Conservation (phyloP, 345 rosid genomes). For the Salix koriyanagi region DNA sequence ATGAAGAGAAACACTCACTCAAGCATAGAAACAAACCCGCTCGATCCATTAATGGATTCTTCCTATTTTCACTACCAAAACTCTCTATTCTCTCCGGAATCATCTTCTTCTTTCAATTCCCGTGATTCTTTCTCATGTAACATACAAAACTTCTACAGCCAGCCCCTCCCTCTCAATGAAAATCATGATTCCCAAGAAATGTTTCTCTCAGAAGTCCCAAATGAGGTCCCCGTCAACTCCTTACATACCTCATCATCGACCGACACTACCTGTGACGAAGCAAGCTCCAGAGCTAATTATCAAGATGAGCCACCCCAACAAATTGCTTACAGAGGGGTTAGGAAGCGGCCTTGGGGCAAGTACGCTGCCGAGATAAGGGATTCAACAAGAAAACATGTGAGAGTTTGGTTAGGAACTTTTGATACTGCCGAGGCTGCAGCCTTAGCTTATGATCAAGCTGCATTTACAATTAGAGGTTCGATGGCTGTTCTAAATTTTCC, state of each 20-base stretch:
- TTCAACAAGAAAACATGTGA: slow-evolving; percentile 54
- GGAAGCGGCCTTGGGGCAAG: slow-evolving; percentile 66
- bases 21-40: neutral
- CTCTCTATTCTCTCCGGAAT: slow-evolving; percentile 25
- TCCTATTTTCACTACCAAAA: slow-evolving; percentile 27
- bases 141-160: neutral
- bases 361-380: slow-evolving; percentile 69
- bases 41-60: slow-evolving; percentile 28
- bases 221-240: slow-evolving; percentile 24
- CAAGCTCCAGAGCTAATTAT: slow-evolving; percentile 13
- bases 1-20: neutral
- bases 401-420: slow-evolving; percentile 70
- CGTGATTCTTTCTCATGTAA: slow-evolving; percentile 17
- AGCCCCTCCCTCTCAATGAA: slow-evolving; percentile 53
- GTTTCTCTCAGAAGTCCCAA: slow-evolving; percentile 48
- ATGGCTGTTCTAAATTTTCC: slow-evolving; percentile 55
- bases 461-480: slow-evolving; percentile 54
- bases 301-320: slow-evolving; percentile 15
- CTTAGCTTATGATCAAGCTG: slow-evolving; percentile 68
- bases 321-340: slow-evolving; percentile 47
- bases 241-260: slow-evolving; percentile 1
- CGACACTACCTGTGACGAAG: slow-evolving; percentile 21
- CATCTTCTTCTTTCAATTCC: slow-evolving; percentile 27
- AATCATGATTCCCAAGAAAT: slow-evolving; percentile 52
- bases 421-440: slow-evolving; percentile 66